Evolutionary conservation across 2,329 filamentous ascomycete genomes (phyloP).

Genomic region (Ophiocordyceps camponoti-floridani): DNA sequence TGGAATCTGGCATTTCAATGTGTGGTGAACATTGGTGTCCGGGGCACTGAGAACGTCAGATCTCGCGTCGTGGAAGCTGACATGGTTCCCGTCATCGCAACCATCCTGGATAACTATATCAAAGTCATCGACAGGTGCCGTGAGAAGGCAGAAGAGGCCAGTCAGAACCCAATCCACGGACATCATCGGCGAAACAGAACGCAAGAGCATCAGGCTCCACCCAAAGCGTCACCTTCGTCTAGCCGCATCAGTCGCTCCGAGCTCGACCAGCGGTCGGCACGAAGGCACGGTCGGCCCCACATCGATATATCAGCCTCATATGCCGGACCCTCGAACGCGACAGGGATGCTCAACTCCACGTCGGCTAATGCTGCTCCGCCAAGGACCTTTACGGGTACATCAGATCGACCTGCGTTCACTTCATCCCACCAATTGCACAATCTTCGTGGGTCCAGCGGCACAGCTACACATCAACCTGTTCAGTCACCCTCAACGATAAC

Average conservation of each 20-base stretch:
- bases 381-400: constrained; percentile 3
- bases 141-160: constrained; percentile 69
- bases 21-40: constrained; percentile 94
- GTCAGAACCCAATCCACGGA: constrained; percentile 46
- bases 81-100: constrained; percentile 97
- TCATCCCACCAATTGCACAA: constrained; percentile 29
- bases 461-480: constrained; percentile 23
- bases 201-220: constrained; percentile 28
- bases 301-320: constrained; percentile 29
- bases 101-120: constrained; percentile 96
- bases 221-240: constrained; percentile 30
- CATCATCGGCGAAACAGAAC: constrained; percentile 29
- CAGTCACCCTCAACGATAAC: constrained; percentile 52
- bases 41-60: constrained; percentile 83
- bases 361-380: constrained; percentile 4
- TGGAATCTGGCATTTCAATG: constrained; percentile 99
- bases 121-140: constrained; percentile 86
- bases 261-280: constrained; percentile 41
- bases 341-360: constrained; percentile 3
- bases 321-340: constrained; percentile 17
- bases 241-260: constrained; percentile 35
- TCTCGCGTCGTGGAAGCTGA: constrained; percentile 95
- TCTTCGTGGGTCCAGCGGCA: constrained; percentile 20
- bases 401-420: constrained; percentile 6
- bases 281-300: constrained; percentile 69